These are phyloP conservation scores for Teratosphaeria nubilosa DNA, from an alignment of 2,329 filamentous ascomycete species.

Conservation along the genomic window DNA sequence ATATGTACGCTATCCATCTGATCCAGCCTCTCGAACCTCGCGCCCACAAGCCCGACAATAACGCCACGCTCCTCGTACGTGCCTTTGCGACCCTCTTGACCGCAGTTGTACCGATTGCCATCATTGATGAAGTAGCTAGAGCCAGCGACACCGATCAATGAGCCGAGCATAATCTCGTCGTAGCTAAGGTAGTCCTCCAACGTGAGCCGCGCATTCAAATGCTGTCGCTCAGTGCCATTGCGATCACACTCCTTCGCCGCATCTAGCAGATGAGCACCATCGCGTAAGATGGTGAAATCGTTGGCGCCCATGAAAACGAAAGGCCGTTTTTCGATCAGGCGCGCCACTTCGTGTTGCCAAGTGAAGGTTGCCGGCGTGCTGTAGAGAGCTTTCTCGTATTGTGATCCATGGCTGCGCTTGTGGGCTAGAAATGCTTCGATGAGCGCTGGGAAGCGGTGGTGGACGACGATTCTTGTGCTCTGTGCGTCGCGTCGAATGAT, in stretches of 20 bases:
- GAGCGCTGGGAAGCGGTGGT: slow-evolving; percentile 18
- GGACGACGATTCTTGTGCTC: slow-evolving; percentile 20
- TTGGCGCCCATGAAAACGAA: slow-evolving; percentile 18
- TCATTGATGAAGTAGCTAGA: slow-evolving; percentile 23
- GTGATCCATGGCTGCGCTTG: slow-evolving; percentile 19
- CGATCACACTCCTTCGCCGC: slow-evolving; percentile 18
- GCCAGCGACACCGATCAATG: slow-evolving; percentile 22
- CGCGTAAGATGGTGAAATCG: slow-evolving; percentile 22
- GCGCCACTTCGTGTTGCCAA: slow-evolving; percentile 13
- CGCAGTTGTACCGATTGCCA: slow-evolving; percentile 17
- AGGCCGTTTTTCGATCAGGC: slow-evolving; percentile 22
- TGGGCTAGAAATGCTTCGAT: slow-evolving; percentile 18
- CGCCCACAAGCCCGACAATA: slow-evolving; percentile 23
- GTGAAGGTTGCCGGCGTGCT: slow-evolving; percentile 5
- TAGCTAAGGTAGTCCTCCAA: slow-evolving; percentile 24
- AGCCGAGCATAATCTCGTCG: slow-evolving; percentile 26
- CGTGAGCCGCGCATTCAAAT: slow-evolving; percentile 10
- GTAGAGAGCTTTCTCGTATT: slow-evolving; percentile 21
- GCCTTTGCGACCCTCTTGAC: slow-evolving; percentile 1
- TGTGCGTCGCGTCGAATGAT: slow-evolving; percentile 14
- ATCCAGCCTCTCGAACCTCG: slow-evolving; percentile 21
- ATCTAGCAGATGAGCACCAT: slow-evolving; percentile 8
- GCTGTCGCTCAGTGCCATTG: slow-evolving; percentile 9
- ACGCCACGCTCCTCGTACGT: slow-evolving; percentile 19
- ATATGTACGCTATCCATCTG: slow-evolving; percentile 22